Conservation (phyloP, 2,329 filamentous ascomycete species). For the Byssothecium circinans region DNA sequence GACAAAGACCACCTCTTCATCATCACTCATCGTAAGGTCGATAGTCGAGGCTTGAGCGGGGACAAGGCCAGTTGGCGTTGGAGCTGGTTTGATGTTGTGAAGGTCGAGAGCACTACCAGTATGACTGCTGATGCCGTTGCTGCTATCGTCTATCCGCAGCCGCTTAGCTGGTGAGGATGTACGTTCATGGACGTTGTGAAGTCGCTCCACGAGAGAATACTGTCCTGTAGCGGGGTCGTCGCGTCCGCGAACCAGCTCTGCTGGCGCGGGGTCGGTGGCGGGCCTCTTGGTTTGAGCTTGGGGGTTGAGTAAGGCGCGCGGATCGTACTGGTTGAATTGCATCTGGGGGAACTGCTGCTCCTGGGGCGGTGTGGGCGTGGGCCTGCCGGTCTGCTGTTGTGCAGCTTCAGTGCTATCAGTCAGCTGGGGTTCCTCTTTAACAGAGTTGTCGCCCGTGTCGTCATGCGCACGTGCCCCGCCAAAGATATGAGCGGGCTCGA, state of each 20-base stretch:
- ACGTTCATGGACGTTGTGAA: constrained; percentile 75
- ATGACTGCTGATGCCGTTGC: constrained; percentile 21
- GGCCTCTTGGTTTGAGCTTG: constrained; percentile 33
- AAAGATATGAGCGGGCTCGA: neutral
- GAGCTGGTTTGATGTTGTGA: constrained; percentile 28
- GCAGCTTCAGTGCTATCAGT: constrained; percentile 16
- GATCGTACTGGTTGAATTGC: constrained; percentile 25
- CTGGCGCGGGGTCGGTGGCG: constrained; percentile 18
- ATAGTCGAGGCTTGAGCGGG: constrained; percentile 18
- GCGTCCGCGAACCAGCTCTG: constrained; percentile 24
- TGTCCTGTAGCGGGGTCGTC: constrained; percentile 47
- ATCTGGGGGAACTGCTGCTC: constrained; percentile 1
- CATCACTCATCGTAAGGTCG: constrained; percentile 49
- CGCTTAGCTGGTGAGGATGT: constrained; percentile 53
- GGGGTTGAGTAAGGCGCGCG: constrained; percentile 39
- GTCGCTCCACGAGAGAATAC: constrained; percentile 68
- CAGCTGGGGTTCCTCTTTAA: neutral
- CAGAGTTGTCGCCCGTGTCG: neutral
- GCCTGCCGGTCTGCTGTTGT: constrained; percentile 10
- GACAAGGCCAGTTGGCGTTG: constrained; percentile 4
- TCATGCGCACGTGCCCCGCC: neutral
- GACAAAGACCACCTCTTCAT: constrained; percentile 61
- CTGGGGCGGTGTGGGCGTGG: neutral
- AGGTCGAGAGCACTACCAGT: constrained; percentile 48
- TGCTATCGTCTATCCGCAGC: constrained; percentile 29